These are phyloP conservation scores for Magnaporthiopsis rhizophila DNA, from an alignment of 2,329 filamentous ascomycete genomes.

Conservation along the genomic window DNA sequence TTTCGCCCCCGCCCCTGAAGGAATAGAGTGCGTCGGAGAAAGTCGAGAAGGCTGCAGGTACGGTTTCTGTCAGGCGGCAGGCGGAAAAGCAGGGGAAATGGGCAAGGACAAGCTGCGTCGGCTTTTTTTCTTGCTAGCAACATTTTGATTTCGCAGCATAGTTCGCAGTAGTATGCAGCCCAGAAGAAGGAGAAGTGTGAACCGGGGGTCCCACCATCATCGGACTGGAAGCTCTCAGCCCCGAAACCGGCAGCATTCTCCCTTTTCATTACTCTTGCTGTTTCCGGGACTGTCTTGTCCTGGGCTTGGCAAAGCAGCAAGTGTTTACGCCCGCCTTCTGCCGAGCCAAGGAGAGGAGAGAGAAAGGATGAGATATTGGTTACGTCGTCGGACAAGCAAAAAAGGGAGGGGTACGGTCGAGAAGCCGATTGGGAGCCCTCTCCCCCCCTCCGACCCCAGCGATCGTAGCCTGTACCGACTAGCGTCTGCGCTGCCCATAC, in stretches of 20 bases:
- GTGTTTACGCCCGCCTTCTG: too few relatives aligned
- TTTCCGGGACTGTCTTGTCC: background rate
- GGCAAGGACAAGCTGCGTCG: too few relatives aligned
- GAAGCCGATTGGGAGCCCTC: background rate
- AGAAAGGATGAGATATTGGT: background rate
- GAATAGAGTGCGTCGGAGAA: background rate
- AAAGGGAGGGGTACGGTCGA: too few relatives aligned
- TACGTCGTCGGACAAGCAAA: background rate
- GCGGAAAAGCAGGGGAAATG: too few relatives aligned
- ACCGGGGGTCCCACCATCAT: too few relatives aligned
- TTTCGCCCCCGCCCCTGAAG: background rate
- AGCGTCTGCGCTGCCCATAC: background rate
- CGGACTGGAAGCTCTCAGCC: background rate
- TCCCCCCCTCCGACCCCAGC: too few relatives aligned
- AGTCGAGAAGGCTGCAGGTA: background rate
- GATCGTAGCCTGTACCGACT: background rate
- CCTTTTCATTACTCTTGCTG: background rate
- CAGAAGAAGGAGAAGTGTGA: too few relatives aligned
- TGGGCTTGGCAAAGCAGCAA: too few relatives aligned
- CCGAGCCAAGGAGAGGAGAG: background rate
- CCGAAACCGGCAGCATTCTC: background rate
- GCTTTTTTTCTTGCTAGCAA: too few relatives aligned
- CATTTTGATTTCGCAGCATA: background rate
- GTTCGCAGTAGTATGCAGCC: too few relatives aligned
- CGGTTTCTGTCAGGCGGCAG: background rate